Base-by-base conservation (phyloP, 192 early-diverging fungal species). In the Coemansia furcata region DNA sequence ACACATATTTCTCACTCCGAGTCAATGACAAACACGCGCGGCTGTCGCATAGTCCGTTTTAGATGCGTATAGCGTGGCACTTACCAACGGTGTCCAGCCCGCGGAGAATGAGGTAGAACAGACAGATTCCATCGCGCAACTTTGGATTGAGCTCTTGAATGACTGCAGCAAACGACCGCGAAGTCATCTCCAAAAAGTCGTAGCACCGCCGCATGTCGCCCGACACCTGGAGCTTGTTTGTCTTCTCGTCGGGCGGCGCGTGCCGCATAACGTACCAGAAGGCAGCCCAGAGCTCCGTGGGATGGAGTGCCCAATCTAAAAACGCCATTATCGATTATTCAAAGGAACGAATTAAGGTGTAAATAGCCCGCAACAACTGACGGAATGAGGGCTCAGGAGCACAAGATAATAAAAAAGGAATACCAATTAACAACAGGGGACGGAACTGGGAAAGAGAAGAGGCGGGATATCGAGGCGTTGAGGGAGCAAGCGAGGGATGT, bases 31-130 rank as follows among this genome's bases (percentile, higher is more conserved):
- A 21, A 47, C 9, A 47, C 8, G 10, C n/a, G 19, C 19, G 3
- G 15, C 15, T 42, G 40, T 11, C 10, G 8, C 44, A 5, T 19
- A 17, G 44, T 17, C 44, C 6, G n/a, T n/a, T 46, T 17, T 19
- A 46, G 19, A 9, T 21, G 19, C 8, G 3, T 47, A 35, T 6
- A 35, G 30, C 12, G 54, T 26, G 37, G n/a, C 14, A 33, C 80
- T 74, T 78, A 78, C 80, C 97, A 63, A 99, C 87, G 3, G 98
- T 99, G 77, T 99, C 98, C 52, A 99, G 86, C 14, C 93, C 98
- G 37, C 98, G 90, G 65, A 99, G 86, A 37, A 96, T 85, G 58
- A 99, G 86, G 78, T 99, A 99, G 80, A 99, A 98, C 60, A 99
- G 68, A 76, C 97, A 98, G 49, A 98, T 86, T 74, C 78, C 87